Evolutionary conservation across 2,329 filamentous ascomycete species (phyloP).

Genomic region (Claviceps capensis): DNA sequence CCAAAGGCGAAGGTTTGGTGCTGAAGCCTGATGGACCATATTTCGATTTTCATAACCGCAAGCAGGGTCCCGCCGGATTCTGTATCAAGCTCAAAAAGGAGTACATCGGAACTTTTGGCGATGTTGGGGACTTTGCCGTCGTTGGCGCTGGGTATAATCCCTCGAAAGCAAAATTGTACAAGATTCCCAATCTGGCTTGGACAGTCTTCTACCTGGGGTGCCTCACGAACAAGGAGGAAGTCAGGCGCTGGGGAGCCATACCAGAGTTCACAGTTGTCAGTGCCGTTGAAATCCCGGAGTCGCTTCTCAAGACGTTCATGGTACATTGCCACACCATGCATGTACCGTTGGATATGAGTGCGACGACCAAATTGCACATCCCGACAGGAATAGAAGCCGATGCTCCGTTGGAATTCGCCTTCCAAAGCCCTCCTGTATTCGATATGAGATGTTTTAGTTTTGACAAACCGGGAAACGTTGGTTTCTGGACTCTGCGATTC

Average conservation of each 20-base stretch:
- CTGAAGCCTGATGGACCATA: slow-evolving; percentile 73
- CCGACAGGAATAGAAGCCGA: slow-evolving; percentile 29
- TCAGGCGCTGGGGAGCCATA: slow-evolving; percentile 32
- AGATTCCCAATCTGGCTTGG: slow-evolving; percentile 47
- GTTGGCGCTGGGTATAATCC: slow-evolving; percentile 62
- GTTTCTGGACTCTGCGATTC: slow-evolving; percentile 64
- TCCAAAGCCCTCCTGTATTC: slow-evolving; percentile 59
- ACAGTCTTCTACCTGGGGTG: slow-evolving; percentile 75
- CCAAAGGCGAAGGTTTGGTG: slow-evolving; percentile 64
- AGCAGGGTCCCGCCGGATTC: slow-evolving; percentile 26
- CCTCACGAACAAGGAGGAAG: slow-evolving; percentile 51
- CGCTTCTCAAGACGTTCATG: slow-evolving; percentile 37
- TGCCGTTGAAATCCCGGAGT: slow-evolving; percentile 40
- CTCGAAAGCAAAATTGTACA: slow-evolving; percentile 41
- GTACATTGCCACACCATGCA: slow-evolving; percentile 29
- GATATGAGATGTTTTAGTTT: slow-evolving; percentile 73
- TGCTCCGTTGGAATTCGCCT: slow-evolving; percentile 37
- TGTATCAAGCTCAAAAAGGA: slow-evolving; percentile 84
- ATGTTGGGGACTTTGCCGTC: slow-evolving; percentile 71
- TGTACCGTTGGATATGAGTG: slow-evolving; percentile 25
- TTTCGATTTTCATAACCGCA: slow-evolving; percentile 37
- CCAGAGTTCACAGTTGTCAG: slow-evolving; percentile 57
- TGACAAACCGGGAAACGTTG: slow-evolving; percentile 53
- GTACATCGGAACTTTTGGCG: slow-evolving; percentile 64
- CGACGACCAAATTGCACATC: slow-evolving; percentile 30